Evolutionary conservation across 73 alveolate species (phyloP), one percentile per base, ranked within the genome.

Genomic region (Uronychia setigera): DNA sequence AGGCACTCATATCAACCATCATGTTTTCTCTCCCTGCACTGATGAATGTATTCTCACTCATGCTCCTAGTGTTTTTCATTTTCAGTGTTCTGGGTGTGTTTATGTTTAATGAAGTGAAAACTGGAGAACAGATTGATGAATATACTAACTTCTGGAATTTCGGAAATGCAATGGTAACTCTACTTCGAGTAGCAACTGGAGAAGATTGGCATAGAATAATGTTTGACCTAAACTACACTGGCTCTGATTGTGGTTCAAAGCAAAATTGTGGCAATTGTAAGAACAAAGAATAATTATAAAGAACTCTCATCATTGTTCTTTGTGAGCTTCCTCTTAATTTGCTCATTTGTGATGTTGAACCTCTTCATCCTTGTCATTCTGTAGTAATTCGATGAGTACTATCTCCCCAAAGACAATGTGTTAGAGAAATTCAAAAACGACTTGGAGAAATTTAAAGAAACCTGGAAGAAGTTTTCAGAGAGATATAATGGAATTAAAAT

Each of bases 381-480:
- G 33, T 76, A 91, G 59, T 79, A 91, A 60, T 91, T 91, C 77
- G 96, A 91, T 46, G 59, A 87, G 58, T 91, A 91, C 76, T 88
- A 91, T 77, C 83, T 91, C 29, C 91, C 92, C 27, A 83, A 91
- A 74, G 96, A 87, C 35, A 91, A 91, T 58, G 90, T 88, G 0
- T 58, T 91, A 26, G 58, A 57, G 58, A 80, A 80, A 58, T 91
- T 91, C 79, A 91, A 91, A 59, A 90, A 87, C 32, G 85, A 91
- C 67, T 79, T 91, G n/a, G 91, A 91, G 32, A 81, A 60, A 1
- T 91, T 91, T 83, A 91, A 88, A 82, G 31, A 29, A 0, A 78
- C 84, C 1, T 91, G 96, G 96, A 35, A 79, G 0, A 34, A 57
- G 29, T 87, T 74, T 46, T 78, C 93, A 9, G 76, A 58, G 32